A percentile compares a stretch with the other conserved stretches of the same genome.
Evolutionary conservation across 257 asterid genomes (phyloP).

Genomic region (Nicotiana tomentosiformis): DNA sequence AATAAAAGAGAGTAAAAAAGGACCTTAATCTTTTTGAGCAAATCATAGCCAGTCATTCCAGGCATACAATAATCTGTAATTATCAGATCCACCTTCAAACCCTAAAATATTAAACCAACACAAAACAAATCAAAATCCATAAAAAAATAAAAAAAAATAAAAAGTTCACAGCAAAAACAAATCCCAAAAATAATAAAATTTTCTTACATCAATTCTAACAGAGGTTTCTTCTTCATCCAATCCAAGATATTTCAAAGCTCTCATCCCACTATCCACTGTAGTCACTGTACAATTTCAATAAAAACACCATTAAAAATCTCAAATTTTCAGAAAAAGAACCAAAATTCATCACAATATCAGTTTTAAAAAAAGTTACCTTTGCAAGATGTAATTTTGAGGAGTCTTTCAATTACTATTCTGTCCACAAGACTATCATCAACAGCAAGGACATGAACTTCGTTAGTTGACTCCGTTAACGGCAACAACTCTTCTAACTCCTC

Average conservation of each 20-base stretch:
- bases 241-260: slow-evolving; percentile 82
- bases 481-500: slow-evolving; percentile 26
- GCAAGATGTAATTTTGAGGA: slow-evolving; percentile 62
- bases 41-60: slow-evolving; percentile 88
- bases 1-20: background rate
- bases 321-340: background rate
- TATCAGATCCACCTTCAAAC: slow-evolving; percentile 78
- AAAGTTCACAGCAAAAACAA: background rate
- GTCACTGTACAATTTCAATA: slow-evolving; percentile 48
- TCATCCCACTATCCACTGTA: slow-evolving; percentile 85
- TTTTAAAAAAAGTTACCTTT: slow-evolving; percentile 31
- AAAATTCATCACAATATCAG: background rate
- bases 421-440: slow-evolving; percentile 68
- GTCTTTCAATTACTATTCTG: slow-evolving; percentile 53
- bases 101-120: slow-evolving; percentile 35
- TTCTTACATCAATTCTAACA: slow-evolving; percentile 56
- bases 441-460: slow-evolving; percentile 63
- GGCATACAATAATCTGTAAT: slow-evolving; percentile 97
- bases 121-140: background rate
- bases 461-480: slow-evolving; percentile 14
- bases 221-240: slow-evolving; percentile 62
- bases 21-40: slow-evolving; percentile 85
- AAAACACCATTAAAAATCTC: background rate
- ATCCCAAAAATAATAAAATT: background rate
- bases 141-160: background rate